Evolutionary conservation across 345 rosid genomes (phyloP).

Genomic region (Populus nigra): DNA sequence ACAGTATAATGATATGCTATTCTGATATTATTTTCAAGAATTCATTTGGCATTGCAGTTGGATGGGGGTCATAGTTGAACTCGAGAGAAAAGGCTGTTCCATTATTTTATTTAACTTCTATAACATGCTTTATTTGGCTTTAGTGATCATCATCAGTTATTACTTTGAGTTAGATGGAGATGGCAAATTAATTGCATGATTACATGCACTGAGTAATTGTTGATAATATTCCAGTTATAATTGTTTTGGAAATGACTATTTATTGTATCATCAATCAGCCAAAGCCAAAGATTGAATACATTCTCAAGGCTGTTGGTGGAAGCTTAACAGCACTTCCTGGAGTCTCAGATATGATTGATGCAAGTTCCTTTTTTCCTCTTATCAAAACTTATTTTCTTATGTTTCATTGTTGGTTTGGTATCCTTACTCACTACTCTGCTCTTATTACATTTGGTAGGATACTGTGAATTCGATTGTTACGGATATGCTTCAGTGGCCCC

Average conservation of each 20-base stretch:
- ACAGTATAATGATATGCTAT: background rate
- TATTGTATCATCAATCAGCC: slow-evolving; percentile 50
- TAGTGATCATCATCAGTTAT: background rate
- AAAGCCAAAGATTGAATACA: slow-evolving; percentile 90
- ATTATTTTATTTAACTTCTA: background rate
- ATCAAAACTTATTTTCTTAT: background rate
- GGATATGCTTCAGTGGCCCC: slow-evolving; percentile 99
- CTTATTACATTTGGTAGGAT: slow-evolving; percentile 50
- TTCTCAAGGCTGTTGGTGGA: slow-evolving; percentile 97
- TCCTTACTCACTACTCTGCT: background rate
- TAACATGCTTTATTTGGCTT: background rate
- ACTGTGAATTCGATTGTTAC: slow-evolving; percentile 76
- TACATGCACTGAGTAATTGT: slow-evolving; percentile 1
- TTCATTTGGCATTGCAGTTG: slow-evolving; percentile 2
- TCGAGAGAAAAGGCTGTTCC: background rate
- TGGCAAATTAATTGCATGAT: background rate
- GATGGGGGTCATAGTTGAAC: background rate
- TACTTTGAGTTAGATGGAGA: background rate
- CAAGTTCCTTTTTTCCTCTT: slow-evolving; percentile 36
- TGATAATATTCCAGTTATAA: background rate
- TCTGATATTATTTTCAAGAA: background rate
- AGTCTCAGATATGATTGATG: slow-evolving; percentile 95
- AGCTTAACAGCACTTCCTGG: slow-evolving; percentile 97
- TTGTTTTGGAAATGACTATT: slow-evolving; percentile 20
- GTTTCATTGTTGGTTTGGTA: background rate